Evolutionary conservation across 2,329 filamentous ascomycete genomes (phyloP).

Genomic region (Akanthomyces dipterigenus): DNA sequence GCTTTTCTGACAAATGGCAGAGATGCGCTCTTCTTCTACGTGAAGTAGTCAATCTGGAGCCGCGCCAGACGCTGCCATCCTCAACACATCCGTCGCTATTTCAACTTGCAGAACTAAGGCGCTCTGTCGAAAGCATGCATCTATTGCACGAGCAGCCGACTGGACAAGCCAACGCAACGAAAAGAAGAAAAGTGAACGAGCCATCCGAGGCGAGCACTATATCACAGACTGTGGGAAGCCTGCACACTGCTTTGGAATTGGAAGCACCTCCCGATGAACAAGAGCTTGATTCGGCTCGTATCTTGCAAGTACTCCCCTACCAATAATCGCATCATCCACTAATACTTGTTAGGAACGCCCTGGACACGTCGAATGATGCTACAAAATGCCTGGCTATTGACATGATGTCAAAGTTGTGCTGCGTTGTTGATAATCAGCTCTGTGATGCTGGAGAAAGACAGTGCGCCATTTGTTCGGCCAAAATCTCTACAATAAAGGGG

Average conservation of each 20-base stretch:
- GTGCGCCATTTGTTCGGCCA: slow-evolving; percentile 1
- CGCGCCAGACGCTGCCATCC: neutral
- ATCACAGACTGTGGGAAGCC: neutral
- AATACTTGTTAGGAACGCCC: neutral
- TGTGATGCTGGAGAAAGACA: neutral
- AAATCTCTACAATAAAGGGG: neutral
- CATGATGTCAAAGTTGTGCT: slow-evolving; percentile 6
- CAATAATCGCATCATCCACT: neutral
- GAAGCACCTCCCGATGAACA: neutral
- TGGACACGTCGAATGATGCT: neutral
- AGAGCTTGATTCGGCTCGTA: neutral
- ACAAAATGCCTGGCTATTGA: slow-evolving; percentile 6
- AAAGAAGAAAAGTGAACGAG: neutral
- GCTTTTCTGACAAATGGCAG: neutral
- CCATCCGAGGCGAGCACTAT: neutral
- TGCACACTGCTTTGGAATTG: slow-evolving; percentile 1
- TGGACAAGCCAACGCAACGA: neutral
- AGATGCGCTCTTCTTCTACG: slow-evolving; percentile 9
- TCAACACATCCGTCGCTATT: slow-evolving; percentile 14
- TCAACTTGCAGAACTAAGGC: slow-evolving; percentile 21
- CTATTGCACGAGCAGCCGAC: slow-evolving; percentile 18
- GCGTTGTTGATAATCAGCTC: neutral
- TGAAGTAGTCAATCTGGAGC: neutral
- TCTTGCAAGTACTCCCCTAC: neutral
- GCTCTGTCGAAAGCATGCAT: slow-evolving; percentile 22